phyloP scores from a whole-genome alignment of 805 yeast genomes.

The Naumovozyma castellii region DNA sequence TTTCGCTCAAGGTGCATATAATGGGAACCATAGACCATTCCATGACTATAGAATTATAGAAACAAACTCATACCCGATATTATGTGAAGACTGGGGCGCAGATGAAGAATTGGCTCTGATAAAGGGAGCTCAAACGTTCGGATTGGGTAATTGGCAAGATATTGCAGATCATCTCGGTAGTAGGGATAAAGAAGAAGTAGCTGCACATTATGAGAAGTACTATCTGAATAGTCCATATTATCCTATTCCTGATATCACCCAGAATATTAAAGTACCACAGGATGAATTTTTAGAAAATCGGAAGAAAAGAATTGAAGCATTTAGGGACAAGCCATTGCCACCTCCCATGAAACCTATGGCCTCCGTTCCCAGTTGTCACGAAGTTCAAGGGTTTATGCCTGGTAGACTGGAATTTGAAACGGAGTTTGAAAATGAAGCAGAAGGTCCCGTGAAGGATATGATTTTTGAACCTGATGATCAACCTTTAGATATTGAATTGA shows the following conservation, averaged over 20 bases:
- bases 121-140: conserved; percentile 85
- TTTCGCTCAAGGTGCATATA: conserved; percentile 71
- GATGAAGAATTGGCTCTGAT: conserved; percentile 86
- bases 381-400: conserved; percentile 97
- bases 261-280: conserved; percentile 58
- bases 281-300: conserved; percentile 60
- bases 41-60: conserved; percentile 89
- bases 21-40: conserved; percentile 86
- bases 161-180: conserved; percentile 95
- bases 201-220: conserved; percentile 62
- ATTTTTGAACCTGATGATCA: conserved; percentile 89
- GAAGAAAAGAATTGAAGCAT: conserved; percentile 60
- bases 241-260: conserved; percentile 82
- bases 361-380: conserved; percentile 93
- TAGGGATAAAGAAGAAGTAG: conserved; percentile 84
- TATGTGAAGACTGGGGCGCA: conserved; percentile 92
- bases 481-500: conserved; percentile 79
- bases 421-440: conserved; percentile 96
- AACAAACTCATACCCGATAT: conserved; percentile 89
- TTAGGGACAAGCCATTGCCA: conserved; percentile 66
- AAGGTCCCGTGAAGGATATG: conserved; percentile 88
- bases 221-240: conserved; percentile 64
- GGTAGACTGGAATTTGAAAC: conserved; percentile 95
- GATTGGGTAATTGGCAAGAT: conserved; percentile 97
- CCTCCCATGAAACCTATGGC: conserved; percentile 85